Base-by-base conservation (phyloP, 306 rosid genomes). In the Chamaecrista fasciculata region DNA sequence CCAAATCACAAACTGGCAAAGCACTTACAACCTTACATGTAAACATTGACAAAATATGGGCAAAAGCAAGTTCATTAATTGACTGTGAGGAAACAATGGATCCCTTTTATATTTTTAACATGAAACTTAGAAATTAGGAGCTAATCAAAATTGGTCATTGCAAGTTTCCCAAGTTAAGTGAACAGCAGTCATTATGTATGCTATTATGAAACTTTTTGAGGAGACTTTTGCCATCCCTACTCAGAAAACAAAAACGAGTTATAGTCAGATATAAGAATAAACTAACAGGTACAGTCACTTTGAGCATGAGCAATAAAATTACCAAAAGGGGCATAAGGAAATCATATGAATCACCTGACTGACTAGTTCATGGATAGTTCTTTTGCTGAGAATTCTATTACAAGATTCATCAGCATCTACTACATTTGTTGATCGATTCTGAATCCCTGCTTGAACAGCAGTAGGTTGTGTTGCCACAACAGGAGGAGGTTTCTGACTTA, bases 341-440 rank as follows among this genome's bases (percentile, higher is more conserved):
- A 58, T 50, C 18, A 63, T 5, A 71, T 61, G 56, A 52, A 58
- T 59, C 52, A 82, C 99, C 89, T 94, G 97, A 83, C 49, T 85
- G 76, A 91, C 92, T 21, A 94, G 87, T 79, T 91, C 96, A 42
- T 83, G 89, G 73, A 94, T 88, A 73, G 86, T 94, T 86, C 99
- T 85, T 87, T 94, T 91, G 81, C 97, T 77, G 81, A 94, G 92
- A 81, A 94, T 80, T 57, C 91, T 86, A 71, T 76, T 82, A 72
- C 81, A 80, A 40, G 88, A 50, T 78, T 94, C 97, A 57, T 94
- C 95, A n/a, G 66, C 11, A 48, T 88, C 97, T 18, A 63, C 97
- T 18, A 63, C 77, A 75, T 66, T 74, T 31, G 82, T 16, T 34
- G 67, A 56, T 82, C 83, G 87, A 79, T 58, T 82, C 76, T 79